Conservation (phyloP, 148 eudicot species). For the Rhododendron vialii region DNA sequence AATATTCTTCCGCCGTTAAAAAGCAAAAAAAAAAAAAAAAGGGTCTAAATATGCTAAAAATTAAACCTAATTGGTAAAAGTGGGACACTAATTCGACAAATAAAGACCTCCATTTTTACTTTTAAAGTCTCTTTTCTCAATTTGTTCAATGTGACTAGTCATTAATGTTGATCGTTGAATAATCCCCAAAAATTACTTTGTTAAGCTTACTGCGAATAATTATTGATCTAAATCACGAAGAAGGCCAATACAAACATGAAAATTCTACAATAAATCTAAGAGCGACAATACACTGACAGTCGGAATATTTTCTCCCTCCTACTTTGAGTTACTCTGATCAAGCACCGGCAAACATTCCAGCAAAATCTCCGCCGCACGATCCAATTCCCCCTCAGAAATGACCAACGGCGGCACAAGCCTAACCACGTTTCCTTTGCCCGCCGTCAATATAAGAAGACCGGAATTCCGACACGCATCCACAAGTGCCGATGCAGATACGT, state of each 20-base stretch:
- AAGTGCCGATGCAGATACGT: constrained; percentile 57
- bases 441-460: constrained; percentile 77
- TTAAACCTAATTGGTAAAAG: too few relatives aligned
- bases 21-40: too few relatives aligned
- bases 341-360: constrained; percentile 57
- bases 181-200: not conserved
- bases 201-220: not conserved
- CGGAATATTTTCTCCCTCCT: constrained; percentile 7
- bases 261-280: not conserved
- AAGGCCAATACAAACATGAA: not conserved
- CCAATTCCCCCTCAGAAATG: constrained; percentile 66
- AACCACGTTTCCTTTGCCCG: constrained; percentile 84
- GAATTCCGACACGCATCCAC: constrained; percentile 67
- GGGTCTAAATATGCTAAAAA: too few relatives aligned
- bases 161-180: not conserved
- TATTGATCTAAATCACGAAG: not conserved
- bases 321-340: constrained; percentile 26
- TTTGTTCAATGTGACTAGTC: too few relatives aligned
- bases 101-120: too few relatives aligned
- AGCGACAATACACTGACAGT: not conserved
- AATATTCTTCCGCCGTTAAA: too few relatives aligned
- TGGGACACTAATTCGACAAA: too few relatives aligned
- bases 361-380: constrained; percentile 52
- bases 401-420: constrained; percentile 89
- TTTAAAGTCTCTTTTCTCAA: too few relatives aligned